Conservation (phyloP, 1,284 basidiomycete genomes). For the Jaminaea rosea region DNA sequence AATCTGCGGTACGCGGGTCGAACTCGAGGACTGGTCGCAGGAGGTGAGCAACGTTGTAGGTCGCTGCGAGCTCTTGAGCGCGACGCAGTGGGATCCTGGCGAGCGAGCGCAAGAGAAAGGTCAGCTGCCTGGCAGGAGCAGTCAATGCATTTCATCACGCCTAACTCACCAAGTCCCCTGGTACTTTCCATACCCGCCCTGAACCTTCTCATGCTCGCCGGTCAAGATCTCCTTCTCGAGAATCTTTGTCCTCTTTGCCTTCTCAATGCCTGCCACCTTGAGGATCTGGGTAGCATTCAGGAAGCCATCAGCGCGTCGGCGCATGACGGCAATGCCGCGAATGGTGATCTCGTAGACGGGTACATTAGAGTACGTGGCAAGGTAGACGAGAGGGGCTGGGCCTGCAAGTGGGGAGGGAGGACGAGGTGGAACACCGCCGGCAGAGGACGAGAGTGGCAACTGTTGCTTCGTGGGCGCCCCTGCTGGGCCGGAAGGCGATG, state of each 20-base stretch:
- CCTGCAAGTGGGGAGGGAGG: not conserved
- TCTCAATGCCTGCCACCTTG: constrained; percentile 96
- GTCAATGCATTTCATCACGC: not conserved
- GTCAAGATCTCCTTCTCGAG: constrained; percentile 93
- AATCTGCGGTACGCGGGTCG: constrained; percentile 34
- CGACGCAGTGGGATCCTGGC: constrained; percentile 36
- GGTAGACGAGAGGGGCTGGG: constrained; percentile 37
- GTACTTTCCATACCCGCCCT: constrained; percentile 98
- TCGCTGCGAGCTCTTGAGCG: constrained; percentile 40
- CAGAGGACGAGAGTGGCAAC: too few species aligned
- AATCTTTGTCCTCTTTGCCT: constrained; percentile 91
- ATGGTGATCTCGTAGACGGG: constrained; percentile 55
- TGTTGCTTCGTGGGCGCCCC: too few species aligned
- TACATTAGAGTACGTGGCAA: constrained; percentile 49
- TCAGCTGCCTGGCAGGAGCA: not conserved
- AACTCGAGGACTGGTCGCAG: constrained; percentile 44
- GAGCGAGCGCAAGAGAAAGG: not conserved
- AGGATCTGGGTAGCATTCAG: constrained; percentile 95
- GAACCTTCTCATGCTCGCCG: constrained; percentile 95
- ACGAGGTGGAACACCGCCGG: too few species aligned
- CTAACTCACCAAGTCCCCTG: constrained; percentile 87
- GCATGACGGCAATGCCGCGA: constrained; percentile 96
- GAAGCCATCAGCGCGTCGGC: constrained; percentile 81
- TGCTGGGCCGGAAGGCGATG: too few species aligned
- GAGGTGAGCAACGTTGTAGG: constrained; percentile 43